Base-by-base conservation (phyloP, 257 asterid genomes). In the Cynanchum wilfordii region DNA sequence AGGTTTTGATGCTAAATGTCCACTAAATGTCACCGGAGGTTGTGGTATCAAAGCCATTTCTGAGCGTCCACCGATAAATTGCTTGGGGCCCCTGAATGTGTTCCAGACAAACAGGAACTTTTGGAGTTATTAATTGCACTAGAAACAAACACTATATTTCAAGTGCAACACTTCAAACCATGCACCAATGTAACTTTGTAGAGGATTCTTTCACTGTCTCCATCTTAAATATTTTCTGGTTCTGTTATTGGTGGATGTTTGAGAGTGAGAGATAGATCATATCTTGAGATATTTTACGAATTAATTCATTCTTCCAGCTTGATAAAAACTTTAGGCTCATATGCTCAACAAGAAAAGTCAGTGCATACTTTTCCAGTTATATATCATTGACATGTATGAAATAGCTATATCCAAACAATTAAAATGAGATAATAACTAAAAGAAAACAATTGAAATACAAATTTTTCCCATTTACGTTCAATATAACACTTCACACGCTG, bases 41-140 rank as follows among this genome's bases (percentile, higher is more conserved):
- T 86, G 95, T 54, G 85, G 51, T 79, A 84, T 69, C 68, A 87
- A 66, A 77, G 96, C 88, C 96, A 94, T 94, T 69, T 71, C 59
- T 69, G 77, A 66, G 66, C 76, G 66, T 44, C 74, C 79, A 62
- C 81, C 47, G 75, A 54, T 59, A 24, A 77, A 81, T 63, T 64
- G 60, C 24, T 62, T n/a, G n/a, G 70, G 22, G 51, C n/a, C 58
- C 58, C 30, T 45, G 63, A 78, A 73, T 25, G 30, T 4, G n/a
- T 58, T 75, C 42, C 49, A 57, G 42, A 11, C 71, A 36, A 3
- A 63, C 33, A 51, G 27, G 30, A 55, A 63, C 15, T 54, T 25
- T 27, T 42, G 24, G 49, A 72, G 45, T 10, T 77, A 29, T 57
- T 57, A n/a, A 71, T 24, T 11, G 13, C 57, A 55, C 33, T 10